Conservation (phyloP, 352 stramenopile species). For the Thalassiosira mediterranea region DNA sequence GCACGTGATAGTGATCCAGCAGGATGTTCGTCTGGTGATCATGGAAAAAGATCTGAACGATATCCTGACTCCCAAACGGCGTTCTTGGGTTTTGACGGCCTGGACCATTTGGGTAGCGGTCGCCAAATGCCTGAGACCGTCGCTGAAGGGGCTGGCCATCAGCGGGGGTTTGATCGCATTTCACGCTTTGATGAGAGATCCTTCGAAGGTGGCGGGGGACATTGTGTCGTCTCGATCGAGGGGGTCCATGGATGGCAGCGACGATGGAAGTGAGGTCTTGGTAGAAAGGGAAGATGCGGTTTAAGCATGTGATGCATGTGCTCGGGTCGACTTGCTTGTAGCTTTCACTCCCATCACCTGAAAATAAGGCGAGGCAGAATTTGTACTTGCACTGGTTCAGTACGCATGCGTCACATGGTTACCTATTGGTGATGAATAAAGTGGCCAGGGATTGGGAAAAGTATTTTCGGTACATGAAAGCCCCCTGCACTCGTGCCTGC, state of each 20-base stretch:
- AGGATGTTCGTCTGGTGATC: slow-evolving; percentile 69
- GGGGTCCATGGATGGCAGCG: slow-evolving; percentile 20
- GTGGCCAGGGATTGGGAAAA: no score
- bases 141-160: slow-evolving; percentile 61
- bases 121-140: slow-evolving; percentile 75
- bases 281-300: slow-evolving; percentile 50
- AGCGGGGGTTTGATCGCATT: slow-evolving; percentile 64
- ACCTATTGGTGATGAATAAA: no score
- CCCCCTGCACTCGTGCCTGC: no score
- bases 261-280: slow-evolving; percentile 51
- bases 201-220: slow-evolving; percentile 45
- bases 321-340: no score
- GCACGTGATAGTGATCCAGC: slow-evolving; percentile 66
- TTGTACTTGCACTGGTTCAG: no score
- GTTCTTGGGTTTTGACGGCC: slow-evolving; percentile 62
- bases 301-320: slow-evolving; percentile 1
- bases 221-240: slow-evolving; percentile 25
- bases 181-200: slow-evolving; percentile 80
- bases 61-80: slow-evolving; percentile 65
- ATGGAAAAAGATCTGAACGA: slow-evolving; percentile 71
- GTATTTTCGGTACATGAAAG: no score
- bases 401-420: no score
- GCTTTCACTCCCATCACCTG: no score
- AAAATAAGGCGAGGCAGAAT: no score
- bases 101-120: slow-evolving; percentile 68